phyloP scores from a whole-genome alignment of 192 early-diverging fungal genomes.

The Umbelopsis sp. region DNA sequence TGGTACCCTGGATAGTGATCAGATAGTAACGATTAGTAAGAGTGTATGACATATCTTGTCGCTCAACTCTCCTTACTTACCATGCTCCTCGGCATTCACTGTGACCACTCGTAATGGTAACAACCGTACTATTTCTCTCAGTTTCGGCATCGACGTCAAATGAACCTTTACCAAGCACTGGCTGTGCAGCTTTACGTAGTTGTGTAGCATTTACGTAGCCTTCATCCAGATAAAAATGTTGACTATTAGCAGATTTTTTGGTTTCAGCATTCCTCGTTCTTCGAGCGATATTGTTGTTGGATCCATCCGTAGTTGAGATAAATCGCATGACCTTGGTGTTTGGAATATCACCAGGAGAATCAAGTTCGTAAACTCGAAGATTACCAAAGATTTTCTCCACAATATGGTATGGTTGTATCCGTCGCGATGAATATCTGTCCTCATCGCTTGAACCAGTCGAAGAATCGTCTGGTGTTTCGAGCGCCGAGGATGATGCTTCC shows the following conservation, averaged over 20 bases:
- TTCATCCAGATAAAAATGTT: constrained; percentile 26
- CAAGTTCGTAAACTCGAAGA: constrained; percentile 28
- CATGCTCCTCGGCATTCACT: constrained; percentile 55
- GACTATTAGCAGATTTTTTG: neutral
- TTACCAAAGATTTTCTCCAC: constrained; percentile 19
- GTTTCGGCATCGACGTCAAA: constrained; percentile 46
- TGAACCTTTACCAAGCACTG: constrained; percentile 49
- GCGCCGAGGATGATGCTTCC: constrained; percentile 29
- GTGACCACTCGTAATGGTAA: constrained; percentile 42
- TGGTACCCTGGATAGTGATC: constrained; percentile 6
- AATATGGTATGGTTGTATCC: constrained; percentile 16
- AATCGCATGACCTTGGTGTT: constrained; percentile 33
- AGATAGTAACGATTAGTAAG: neutral
- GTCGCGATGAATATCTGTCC: neutral
- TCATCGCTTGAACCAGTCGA: neutral
- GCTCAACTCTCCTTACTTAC: constrained; percentile 26
- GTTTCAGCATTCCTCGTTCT: constrained; percentile 29
- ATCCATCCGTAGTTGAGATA: constrained; percentile 28
- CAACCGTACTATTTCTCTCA: constrained; percentile 36
- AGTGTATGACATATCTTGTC: neutral
- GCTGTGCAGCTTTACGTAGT: constrained; percentile 48
- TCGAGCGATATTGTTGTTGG: constrained; percentile 23
- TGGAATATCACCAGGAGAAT: constrained; percentile 31
- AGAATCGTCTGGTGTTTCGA: constrained; percentile 14
- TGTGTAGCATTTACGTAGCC: constrained; percentile 57